phyloP scores from a whole-genome alignment of 129 eudicot genomes.

The Tagetes patula region DNA sequence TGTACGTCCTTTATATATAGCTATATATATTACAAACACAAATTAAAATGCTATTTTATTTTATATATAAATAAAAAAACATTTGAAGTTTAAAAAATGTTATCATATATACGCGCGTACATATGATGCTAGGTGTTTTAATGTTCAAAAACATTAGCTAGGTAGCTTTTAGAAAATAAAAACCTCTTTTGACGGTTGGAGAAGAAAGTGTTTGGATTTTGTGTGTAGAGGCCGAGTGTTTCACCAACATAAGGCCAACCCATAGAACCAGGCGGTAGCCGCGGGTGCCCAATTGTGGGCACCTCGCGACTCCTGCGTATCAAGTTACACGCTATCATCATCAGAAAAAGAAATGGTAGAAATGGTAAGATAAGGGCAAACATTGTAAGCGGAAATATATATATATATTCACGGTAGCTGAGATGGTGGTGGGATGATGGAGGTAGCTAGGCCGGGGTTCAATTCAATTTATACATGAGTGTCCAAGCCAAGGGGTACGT shows the following conservation, averaged over 20 bases:
- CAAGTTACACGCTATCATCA: slow-evolving; percentile 10
- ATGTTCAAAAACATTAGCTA: neutral
- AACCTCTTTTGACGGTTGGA: slow-evolving; percentile 60
- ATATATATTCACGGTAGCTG: neutral
- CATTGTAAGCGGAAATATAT: neutral
- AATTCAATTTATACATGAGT: neutral
- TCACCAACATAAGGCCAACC: slow-evolving; percentile 97
- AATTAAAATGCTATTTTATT: too few species aligned
- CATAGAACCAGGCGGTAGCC: slow-evolving; percentile 86
- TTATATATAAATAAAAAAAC: too few species aligned
- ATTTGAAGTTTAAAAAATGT: too few species aligned
- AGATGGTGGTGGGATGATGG: neutral
- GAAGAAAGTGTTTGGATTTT: slow-evolving; percentile 83
- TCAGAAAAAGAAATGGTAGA: neutral
- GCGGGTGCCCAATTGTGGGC: slow-evolving; percentile 13
- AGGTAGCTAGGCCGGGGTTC: neutral
- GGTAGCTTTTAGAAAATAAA: neutral
- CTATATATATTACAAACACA: too few species aligned
- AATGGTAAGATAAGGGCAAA: slow-evolving; percentile 7
- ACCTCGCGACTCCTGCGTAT: neutral
- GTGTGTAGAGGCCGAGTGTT: slow-evolving; percentile 76
- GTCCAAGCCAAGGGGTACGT: neutral
- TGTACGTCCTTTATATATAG: too few species aligned
- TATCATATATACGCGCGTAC: too few species aligned
- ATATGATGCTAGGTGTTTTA: too few species aligned